Percentiles rank a stretch among this genome's conserved stretches.
Evolutionary conservation across 2,329 filamentous ascomycete genomes (phyloP).

Genomic region (Acrocalymma vagum): DNA sequence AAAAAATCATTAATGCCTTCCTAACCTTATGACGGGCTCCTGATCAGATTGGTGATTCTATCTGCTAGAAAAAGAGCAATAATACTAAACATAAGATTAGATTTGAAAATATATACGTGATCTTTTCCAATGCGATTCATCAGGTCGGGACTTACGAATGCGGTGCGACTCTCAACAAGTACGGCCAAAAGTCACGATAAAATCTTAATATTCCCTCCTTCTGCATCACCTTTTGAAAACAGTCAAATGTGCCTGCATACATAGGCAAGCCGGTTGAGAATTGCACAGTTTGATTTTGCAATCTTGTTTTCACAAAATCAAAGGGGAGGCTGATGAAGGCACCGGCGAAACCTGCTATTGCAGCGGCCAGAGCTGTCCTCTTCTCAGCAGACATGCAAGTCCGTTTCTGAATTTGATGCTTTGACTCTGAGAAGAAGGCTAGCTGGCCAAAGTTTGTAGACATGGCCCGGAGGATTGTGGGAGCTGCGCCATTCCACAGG

Average conservation of each 20-base stretch:
- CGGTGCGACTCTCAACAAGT: constrained; percentile 90
- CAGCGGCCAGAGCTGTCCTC: constrained; percentile 83
- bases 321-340: constrained; percentile 94
- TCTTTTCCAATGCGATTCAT: too few relatives aligned
- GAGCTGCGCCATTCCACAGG: constrained; percentile 86
- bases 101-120: too few relatives aligned
- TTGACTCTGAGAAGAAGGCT: constrained; percentile 94
- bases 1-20: too few relatives aligned
- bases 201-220: constrained; percentile 83
- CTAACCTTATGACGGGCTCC: too few relatives aligned
- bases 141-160: constrained; percentile 96
- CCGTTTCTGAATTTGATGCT: constrained; percentile 80
- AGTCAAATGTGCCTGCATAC: too few relatives aligned
- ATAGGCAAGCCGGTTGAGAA: too few relatives aligned
- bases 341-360: constrained; percentile 91
- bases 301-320: constrained; percentile 93
- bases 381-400: constrained; percentile 31
- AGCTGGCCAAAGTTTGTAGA: constrained; percentile 94
- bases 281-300: constrained; percentile 91
- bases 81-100: too few relatives aligned
- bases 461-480: constrained; percentile 92
- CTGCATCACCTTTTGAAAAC: too few relatives aligned
- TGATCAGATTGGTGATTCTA: too few relatives aligned
- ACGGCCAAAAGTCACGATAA: constrained; percentile 92
- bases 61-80: too few relatives aligned